phyloP scores from a whole-genome alignment of 768 basidiomycete species.

The Chalciporus piperatus region DNA sequence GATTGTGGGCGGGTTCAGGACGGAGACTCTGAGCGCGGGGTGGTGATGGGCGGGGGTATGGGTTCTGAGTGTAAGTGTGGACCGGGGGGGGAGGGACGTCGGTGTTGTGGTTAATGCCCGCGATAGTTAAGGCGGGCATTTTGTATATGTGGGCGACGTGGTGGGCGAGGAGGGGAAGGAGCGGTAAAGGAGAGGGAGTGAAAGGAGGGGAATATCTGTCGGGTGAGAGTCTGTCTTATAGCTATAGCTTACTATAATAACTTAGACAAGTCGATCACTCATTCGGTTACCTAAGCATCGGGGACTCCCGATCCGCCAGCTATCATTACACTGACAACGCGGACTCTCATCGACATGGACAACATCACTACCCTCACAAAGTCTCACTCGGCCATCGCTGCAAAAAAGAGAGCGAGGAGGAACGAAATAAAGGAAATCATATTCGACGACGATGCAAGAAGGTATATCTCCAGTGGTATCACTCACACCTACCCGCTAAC shows the following conservation, averaged over 20 bases:
- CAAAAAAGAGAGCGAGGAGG: conserved; percentile 63
- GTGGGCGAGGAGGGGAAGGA: background rate
- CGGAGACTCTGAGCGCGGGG: conserved; percentile 17
- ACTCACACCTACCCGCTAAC: conserved; percentile 16
- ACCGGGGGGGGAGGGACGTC: conserved; percentile 2
- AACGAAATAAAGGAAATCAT: conserved; percentile 75
- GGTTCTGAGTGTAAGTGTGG: conserved; percentile 11
- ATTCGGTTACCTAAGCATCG: conserved; percentile 24
- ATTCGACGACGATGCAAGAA: conserved; percentile 84
- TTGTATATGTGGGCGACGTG: background rate
- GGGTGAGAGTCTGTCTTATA: conserved; percentile 37
- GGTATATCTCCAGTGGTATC: conserved; percentile 40
- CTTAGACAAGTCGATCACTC: conserved; percentile 25
- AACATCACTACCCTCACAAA: conserved; percentile 60
- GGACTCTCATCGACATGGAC: conserved; percentile 30
- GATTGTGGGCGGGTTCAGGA: conserved; percentile 15
- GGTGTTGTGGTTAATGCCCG: background rate
- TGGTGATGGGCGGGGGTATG: conserved; percentile 21
- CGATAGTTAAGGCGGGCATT: conserved; percentile 32
- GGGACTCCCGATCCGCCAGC: conserved; percentile 13
- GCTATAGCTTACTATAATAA: no score
- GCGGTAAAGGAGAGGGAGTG: conserved; percentile 3
- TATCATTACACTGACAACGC: background rate
- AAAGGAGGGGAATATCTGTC: conserved; percentile 28
- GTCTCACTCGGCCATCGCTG: conserved; percentile 59